Percentiles rank a stretch among this genome's conserved stretches.
phyloP scores from a whole-genome alignment of 2,329 filamentous ascomycete species.

The Cercospora citrullina region DNA sequence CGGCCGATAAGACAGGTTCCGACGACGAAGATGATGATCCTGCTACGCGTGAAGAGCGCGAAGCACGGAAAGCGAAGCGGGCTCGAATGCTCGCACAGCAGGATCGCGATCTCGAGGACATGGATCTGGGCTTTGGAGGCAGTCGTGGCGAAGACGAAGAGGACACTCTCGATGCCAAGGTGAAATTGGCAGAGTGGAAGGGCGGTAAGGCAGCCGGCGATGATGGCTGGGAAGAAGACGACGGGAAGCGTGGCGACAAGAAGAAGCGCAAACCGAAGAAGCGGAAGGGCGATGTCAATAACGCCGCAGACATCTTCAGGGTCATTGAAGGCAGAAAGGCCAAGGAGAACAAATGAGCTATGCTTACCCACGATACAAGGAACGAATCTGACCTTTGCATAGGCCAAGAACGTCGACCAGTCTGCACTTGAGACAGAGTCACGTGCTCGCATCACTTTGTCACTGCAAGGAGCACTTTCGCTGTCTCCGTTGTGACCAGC shows the following conservation, averaged over 20 bases:
- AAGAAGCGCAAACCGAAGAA: conserved; percentile 76
- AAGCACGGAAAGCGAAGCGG: conserved; percentile 64
- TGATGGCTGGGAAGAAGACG: conserved; percentile 48
- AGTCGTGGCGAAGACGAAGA: conserved; percentile 86
- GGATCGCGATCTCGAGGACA: conserved; percentile 81
- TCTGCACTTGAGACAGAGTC: not conserved
- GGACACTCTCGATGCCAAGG: conserved; percentile 57
- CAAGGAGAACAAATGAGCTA: conserved; percentile 31
- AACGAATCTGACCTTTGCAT: conserved; percentile 11
- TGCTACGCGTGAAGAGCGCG: conserved; percentile 53
- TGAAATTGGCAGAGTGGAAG: conserved; percentile 68
- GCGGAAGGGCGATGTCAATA: conserved; percentile 48
- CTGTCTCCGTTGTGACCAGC: not conserved
- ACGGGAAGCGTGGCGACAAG: conserved; percentile 66
- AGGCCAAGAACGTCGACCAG: conserved; percentile 1
- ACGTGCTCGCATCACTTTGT: not conserved
- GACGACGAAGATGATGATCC: conserved; percentile 48
- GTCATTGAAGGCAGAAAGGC: conserved; percentile 38
- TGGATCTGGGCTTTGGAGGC: conserved; percentile 92
- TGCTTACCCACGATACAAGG: not conserved
- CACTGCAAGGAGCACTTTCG: not conserved
- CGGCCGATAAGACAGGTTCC: conserved; percentile 46
- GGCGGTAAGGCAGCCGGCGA: conserved; percentile 53
- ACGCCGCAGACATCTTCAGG: conserved; percentile 37
- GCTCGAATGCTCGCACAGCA: conserved; percentile 68